These are phyloP conservation scores for Paramyrothecium sp. DNA, from an alignment of 2,329 filamentous ascomycete species.

Conservation along the genomic window DNA sequence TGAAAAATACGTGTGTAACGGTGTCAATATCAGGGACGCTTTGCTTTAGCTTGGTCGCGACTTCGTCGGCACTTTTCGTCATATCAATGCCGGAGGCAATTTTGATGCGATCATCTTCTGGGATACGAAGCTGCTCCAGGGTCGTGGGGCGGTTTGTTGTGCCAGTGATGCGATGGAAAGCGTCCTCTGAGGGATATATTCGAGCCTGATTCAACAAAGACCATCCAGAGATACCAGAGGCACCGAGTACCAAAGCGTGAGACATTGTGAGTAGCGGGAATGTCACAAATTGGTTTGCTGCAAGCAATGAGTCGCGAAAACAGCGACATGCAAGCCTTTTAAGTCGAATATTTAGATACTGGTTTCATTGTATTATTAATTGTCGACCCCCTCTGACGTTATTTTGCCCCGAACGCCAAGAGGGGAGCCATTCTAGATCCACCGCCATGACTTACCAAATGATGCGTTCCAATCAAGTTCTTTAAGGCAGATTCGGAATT, in stretches of 20 bases:
- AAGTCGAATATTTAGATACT: too few species aligned
- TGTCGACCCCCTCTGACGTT: too few species aligned
- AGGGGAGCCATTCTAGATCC: too few species aligned
- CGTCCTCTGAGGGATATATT: slow-evolving; percentile 7
- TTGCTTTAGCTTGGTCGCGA: background rate
- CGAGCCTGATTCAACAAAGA: slow-evolving; percentile 12
- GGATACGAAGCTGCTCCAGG: slow-evolving; percentile 4
- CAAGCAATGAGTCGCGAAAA: too few species aligned
- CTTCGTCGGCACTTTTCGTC: slow-evolving; percentile 7
- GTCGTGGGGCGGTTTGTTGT: slow-evolving; percentile 11
- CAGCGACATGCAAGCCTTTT: too few species aligned
- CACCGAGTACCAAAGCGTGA: slow-evolving; percentile 14
- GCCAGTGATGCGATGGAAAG: slow-evolving; percentile 13
- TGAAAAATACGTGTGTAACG: slow-evolving; percentile 13
- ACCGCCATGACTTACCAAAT: too few species aligned
- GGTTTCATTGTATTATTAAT: too few species aligned
- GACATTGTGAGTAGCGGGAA: slow-evolving; percentile 4
- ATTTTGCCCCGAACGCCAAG: too few species aligned
- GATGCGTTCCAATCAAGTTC: too few species aligned
- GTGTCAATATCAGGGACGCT: slow-evolving; percentile 8
- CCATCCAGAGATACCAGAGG: slow-evolving; percentile 16
- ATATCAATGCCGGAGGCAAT: slow-evolving; percentile 12
- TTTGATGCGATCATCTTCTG: slow-evolving; percentile 6
- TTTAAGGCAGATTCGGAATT: too few species aligned
- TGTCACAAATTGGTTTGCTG: too few species aligned